Conservation (phyloP, 495 filamentous ascomycete species). For the Penicillium waksmanii region DNA sequence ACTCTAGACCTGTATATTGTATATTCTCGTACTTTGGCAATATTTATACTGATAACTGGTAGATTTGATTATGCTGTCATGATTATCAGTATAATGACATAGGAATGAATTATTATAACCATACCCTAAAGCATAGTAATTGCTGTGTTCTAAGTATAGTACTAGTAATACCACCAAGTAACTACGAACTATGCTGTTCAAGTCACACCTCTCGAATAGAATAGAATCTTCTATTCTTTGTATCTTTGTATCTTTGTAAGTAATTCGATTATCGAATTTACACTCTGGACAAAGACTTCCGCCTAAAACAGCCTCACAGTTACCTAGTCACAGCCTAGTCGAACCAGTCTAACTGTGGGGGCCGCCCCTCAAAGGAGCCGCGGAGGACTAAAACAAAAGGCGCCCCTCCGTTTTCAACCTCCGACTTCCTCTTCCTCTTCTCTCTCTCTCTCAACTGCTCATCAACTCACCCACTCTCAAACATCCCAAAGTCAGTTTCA, state of each 20-base stretch:
- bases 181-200: not conserved
- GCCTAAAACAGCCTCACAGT: not conserved
- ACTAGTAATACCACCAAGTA: not conserved
- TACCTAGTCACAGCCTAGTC: no score
- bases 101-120: no score
- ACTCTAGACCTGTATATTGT: no score
- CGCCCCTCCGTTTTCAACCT: conserved; percentile 4
- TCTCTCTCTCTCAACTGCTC: not conserved
- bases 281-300: no score
- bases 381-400: not conserved
- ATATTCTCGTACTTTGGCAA: no score
- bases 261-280: no score
- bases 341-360: not conserved
- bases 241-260: no score
- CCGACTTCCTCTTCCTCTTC: not conserved
- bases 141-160: no score
- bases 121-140: no score
- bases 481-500: no score
- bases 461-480: not conserved
- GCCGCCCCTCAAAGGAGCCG: not conserved
- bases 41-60: no score
- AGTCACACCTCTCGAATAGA: not conserved
- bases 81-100: not conserved
- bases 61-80: no score
- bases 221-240: not conserved